Evolutionary conservation across 495 filamentous ascomycete genomes (phyloP), one percentile per base, ranked within the genome.

Genomic region (Xeromyces bisporus): DNA sequence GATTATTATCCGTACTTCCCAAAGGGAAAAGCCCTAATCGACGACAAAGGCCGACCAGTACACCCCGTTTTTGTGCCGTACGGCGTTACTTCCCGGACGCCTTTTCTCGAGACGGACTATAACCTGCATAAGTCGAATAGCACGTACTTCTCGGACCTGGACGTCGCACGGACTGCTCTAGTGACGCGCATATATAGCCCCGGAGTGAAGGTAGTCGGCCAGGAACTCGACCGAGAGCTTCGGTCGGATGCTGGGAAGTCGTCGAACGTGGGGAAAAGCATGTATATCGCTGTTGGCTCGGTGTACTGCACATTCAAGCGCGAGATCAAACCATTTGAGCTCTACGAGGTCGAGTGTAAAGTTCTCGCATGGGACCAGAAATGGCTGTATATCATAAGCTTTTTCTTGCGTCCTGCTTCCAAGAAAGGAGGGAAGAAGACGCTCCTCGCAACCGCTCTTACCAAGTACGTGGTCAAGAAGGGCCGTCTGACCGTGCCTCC

Each of bases 381-480:
- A 44, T 92, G 83, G 83, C 46, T 87, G 34, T 89, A 80, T 50
- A 51, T 81, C 6, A 54, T 85, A 7, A 73, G 61, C 7, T 75
- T 79, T 45, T 77, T 89, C 34, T 69, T 92, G 16, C 58, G 65
- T 41, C 50, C 58, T 26, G 60, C 55, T 3, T 52, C 44, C 11
- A 44, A 40, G 9, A 48, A 47, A 18, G 58, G 53, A n/a, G 55
- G 41, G 31, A 56, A 59, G 39, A 65, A 71, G 38, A 57, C 58
- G 14, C 62, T 94, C 20, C 71, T 77, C 38, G 86, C 86, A 1
- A 77, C 73, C 2, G 77, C 71, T 3, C 41, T 94, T 9, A 76
- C 72, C 41, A 87, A 91, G 58, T 94, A 91, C 46, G 85, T 92
- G 1, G 76, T 83, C 43, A 94, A 94, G 60, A 70, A 80, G 43